These are phyloP conservation scores for Sinapis alba DNA, from an alignment of 441 rosid genomes.

Conservation along the genomic window DNA sequence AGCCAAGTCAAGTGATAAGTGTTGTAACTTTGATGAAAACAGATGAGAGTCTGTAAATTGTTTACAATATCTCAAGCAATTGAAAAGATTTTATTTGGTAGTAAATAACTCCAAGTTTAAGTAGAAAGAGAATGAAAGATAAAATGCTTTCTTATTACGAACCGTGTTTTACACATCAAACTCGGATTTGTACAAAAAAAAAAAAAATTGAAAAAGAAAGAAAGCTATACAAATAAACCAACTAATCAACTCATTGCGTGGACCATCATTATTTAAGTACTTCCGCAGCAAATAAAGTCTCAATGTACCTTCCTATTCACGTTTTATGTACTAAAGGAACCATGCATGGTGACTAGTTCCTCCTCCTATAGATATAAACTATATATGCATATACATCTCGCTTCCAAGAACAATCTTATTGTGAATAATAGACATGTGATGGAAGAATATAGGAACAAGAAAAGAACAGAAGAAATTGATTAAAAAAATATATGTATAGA, in stretches of 20 bases:
- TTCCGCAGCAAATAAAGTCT: too few species aligned
- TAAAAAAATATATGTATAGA: too few species aligned
- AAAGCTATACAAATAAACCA: constrained; percentile 43
- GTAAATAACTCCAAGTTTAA: not conserved
- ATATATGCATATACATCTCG: too few species aligned
- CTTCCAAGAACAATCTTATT: too few species aligned
- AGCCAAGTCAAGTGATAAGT: not conserved
- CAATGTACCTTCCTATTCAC: too few species aligned
- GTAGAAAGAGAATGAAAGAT: constrained; percentile 26
- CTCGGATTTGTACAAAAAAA: constrained; percentile 43
- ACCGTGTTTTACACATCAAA: constrained; percentile 45
- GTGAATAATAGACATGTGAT: too few species aligned
- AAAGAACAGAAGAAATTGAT: too few species aligned
- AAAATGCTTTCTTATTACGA: constrained; percentile 35
- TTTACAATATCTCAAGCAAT: constrained; percentile 18
- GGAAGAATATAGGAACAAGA: too few species aligned
- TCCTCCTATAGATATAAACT: too few species aligned
- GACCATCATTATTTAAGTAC: constrained; percentile 42
- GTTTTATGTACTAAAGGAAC: too few species aligned
- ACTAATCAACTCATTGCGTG: constrained; percentile 42
- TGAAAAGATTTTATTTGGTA: not conserved
- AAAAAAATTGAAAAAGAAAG: constrained; percentile 22
- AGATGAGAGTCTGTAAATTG: not conserved
- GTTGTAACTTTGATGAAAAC: not conserved
- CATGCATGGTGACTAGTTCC: too few species aligned